Evolutionary conservation across 352 stramenopile species (phyloP).

Genomic region (Pythium plurisporium): DNA sequence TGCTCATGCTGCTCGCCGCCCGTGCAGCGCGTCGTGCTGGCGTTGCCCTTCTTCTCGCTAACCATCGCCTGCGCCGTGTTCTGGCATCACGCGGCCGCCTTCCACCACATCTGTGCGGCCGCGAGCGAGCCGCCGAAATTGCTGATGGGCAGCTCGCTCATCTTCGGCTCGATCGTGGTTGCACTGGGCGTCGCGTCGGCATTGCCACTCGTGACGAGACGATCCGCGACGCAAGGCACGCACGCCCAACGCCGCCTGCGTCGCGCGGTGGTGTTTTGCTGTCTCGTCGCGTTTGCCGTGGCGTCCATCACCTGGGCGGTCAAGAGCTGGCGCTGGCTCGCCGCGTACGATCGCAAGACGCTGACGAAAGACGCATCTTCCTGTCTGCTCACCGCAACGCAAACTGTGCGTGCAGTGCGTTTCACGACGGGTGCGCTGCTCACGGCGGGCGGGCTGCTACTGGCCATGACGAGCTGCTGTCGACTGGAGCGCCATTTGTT

Average conservation of each 20-base stretch:
- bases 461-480: conserved; percentile 48
- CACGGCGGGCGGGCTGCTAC: conserved; percentile 27
- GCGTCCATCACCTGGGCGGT: conserved; percentile 5
- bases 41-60: conserved; percentile 28
- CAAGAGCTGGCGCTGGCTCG: conserved; percentile 14
- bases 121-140: background rate
- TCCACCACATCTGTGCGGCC: background rate
- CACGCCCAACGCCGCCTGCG: background rate
- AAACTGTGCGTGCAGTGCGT: conserved; percentile 15
- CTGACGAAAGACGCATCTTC: background rate
- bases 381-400: too few species aligned
- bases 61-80: conserved; percentile 18
- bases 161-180: conserved; percentile 11
- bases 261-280: background rate
- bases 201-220: background rate
- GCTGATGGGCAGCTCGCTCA: conserved; percentile 1
- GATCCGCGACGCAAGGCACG: background rate
- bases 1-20: conserved; percentile 49
- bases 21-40: conserved; percentile 30
- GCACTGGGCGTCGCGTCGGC: background rate
- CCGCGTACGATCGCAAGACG: background rate
- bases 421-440: conserved; percentile 30
- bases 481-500: conserved; percentile 53
- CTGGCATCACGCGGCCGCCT: conserved; percentile 22
- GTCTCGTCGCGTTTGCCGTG: conserved; percentile 2